Conservation (phyloP, 2,329 filamentous ascomycete genomes). For the Uncinocarpus reesii region DNA sequence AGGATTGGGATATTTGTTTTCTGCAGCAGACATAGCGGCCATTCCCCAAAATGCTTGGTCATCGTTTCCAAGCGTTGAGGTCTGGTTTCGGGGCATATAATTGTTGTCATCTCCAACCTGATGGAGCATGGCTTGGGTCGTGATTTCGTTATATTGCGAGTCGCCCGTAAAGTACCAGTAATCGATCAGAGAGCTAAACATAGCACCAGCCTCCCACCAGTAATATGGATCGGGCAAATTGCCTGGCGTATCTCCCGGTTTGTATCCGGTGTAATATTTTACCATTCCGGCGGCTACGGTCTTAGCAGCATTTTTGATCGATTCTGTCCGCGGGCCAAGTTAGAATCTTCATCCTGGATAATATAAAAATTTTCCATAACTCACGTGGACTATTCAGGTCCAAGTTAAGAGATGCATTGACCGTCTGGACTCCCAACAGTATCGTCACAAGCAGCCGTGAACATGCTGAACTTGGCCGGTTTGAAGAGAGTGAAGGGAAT, state of each 20-base stretch:
- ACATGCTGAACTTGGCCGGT: background rate
- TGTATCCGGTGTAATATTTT: conserved; percentile 29
- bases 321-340: conserved; percentile 22
- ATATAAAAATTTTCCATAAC: conserved; percentile 2
- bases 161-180: conserved; percentile 76
- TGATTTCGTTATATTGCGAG: conserved; percentile 57
- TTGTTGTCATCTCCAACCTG: conserved; percentile 64
- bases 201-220: conserved; percentile 33
- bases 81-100: conserved; percentile 59
- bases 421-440: conserved; percentile 20
- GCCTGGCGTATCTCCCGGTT: conserved; percentile 26
- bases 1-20: conserved; percentile 64
- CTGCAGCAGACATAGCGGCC: conserved; percentile 66
- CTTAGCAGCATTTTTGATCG: conserved; percentile 29
- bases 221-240: conserved; percentile 29
- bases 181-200: conserved; percentile 52
- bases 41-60: conserved; percentile 75
- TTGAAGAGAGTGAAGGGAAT: conserved; percentile 3
- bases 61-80: conserved; percentile 42
- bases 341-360: background rate
- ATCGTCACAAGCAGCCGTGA: conserved; percentile 10
- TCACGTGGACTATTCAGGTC: conserved; percentile 23
- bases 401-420: conserved; percentile 20
- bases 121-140: conserved; percentile 57
- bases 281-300: conserved; percentile 26